Evolutionary conservation across 768 basidiomycete genomes (phyloP).

Genomic region (Russula virescens): DNA sequence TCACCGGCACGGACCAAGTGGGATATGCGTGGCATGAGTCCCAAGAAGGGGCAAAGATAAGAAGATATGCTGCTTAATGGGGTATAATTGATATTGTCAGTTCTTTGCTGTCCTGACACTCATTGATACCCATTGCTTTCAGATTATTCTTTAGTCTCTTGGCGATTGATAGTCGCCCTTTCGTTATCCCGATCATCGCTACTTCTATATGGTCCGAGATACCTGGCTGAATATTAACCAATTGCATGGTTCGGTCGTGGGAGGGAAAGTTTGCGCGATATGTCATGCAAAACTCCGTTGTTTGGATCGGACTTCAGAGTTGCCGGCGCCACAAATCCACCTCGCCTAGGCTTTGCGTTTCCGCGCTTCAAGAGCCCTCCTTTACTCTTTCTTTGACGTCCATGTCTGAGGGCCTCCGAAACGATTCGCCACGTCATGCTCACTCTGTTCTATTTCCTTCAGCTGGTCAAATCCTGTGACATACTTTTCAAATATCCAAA

Average conservation of each 20-base stretch:
- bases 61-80: background rate
- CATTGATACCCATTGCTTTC: background rate
- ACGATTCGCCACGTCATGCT: background rate
- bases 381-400: background rate
- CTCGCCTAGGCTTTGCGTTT: constrained; percentile 5
- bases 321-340: constrained; percentile 1
- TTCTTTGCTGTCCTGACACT: background rate
- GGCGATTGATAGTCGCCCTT: background rate
- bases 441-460: background rate
- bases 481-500: no score
- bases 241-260: background rate
- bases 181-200: background rate
- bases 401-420: constrained; percentile 5
- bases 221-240: background rate
- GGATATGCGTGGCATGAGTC: constrained; percentile 13
- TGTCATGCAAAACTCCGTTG: no score
- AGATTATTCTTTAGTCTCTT: constrained; percentile 1
- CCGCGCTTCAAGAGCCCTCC: background rate
- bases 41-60: background rate
- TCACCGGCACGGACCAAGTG: constrained; percentile 43
- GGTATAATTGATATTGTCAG: background rate
- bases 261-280: background rate
- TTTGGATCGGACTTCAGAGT: background rate
- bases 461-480: no score
- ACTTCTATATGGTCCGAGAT: background rate